Conservation (phyloP, 2,329 filamentous ascomycete species). For the Aspergillus luchuensis region DNA sequence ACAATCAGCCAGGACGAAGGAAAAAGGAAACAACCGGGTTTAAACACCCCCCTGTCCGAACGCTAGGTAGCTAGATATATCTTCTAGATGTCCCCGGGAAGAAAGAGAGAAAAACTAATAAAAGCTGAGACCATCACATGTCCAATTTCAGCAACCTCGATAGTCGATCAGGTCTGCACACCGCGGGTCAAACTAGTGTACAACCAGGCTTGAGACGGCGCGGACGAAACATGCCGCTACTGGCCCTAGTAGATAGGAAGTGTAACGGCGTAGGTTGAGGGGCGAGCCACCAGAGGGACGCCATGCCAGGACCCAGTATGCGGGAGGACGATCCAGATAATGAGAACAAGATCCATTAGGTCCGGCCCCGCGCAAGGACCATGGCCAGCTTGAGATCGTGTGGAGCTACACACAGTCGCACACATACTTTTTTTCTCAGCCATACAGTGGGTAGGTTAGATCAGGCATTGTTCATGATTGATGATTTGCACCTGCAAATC, state of each 20-base stretch:
- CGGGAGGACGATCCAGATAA: conserved; percentile 4
- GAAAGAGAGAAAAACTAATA: too few relatives aligned
- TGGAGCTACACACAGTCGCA: background rate
- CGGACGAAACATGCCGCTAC: conserved; percentile 4
- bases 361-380: background rate
- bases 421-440: too few relatives aligned
- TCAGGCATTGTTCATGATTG: too few relatives aligned
- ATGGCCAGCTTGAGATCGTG: background rate
- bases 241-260: background rate
- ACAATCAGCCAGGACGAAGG: background rate
- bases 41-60: background rate
- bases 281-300: conserved; percentile 3
- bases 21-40: background rate
- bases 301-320: background rate
- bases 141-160: background rate
- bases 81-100: conserved; percentile 7
- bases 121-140: conserved; percentile 16
- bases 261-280: conserved; percentile 4
- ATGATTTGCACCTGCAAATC: background rate
- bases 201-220: conserved; percentile 1
- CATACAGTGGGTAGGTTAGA: too few relatives aligned
- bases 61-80: background rate
- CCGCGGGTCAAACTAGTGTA: conserved; percentile 3
- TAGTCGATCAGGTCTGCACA: background rate
- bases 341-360: background rate